phyloP scores from a whole-genome alignment of 306 rosid genomes.

The Morella rubra region DNA sequence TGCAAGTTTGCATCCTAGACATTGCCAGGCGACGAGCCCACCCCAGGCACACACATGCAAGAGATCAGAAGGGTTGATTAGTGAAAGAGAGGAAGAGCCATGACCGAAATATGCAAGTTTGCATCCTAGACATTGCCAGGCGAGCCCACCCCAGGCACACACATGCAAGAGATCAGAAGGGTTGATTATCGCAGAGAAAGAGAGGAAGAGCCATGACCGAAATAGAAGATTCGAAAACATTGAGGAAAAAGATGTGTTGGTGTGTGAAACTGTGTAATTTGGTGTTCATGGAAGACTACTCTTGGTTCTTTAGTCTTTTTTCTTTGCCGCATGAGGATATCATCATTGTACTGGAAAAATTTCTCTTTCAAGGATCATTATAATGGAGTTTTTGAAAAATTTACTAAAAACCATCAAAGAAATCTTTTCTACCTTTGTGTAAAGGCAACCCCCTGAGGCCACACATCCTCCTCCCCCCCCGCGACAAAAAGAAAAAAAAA shows the following conservation, averaged over 20 bases:
- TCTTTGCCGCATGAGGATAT: slow-evolving; percentile 10
- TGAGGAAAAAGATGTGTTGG: background rate
- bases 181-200: no score
- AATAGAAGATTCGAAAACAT: background rate
- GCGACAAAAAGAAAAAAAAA: background rate
- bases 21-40: no score
- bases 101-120: background rate
- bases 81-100: background rate
- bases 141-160: no score
- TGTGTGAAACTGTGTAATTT: slow-evolving; percentile 10
- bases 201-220: background rate
- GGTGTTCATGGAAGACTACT: slow-evolving; percentile 7
- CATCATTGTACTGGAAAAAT: background rate
- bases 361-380: background rate
- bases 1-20: no score
- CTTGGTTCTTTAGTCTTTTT: slow-evolving; percentile 4
- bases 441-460: background rate
- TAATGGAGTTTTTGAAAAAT: background rate
- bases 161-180: background rate
- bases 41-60: no score
- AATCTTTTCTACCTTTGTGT: background rate
- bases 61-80: background rate
- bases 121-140: no score
- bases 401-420: background rate
- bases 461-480: background rate